Conservation (phyloP, 2,329 filamentous ascomycete genomes). For the Aspergillus fischeri region DNA sequence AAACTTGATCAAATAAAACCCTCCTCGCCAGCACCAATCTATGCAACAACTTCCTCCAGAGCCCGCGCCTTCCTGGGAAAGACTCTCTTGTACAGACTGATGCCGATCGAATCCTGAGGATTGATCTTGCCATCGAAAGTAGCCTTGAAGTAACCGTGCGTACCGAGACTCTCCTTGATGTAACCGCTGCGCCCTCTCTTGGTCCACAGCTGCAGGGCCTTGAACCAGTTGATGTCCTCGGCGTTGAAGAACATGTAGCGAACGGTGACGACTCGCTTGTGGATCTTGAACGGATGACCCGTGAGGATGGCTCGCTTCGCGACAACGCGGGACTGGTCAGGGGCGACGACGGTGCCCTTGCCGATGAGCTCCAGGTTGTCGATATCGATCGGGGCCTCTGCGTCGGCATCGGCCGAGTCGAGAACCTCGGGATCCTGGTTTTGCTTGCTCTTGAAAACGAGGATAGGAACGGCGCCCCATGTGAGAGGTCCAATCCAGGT, state of each 20-base stretch:
- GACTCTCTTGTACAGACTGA: conserved; percentile 82
- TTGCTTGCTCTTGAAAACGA: conserved; percentile 69
- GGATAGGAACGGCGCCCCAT: conserved; percentile 85
- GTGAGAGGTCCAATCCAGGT: conserved; percentile 86
- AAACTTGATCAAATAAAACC: conserved; percentile 1
- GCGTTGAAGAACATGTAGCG: conserved; percentile 99
- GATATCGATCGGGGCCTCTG: conserved; percentile 28
- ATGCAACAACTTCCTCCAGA: conserved; percentile 36
- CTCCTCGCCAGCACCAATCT: not conserved
- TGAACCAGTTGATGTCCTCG: conserved; percentile 96
- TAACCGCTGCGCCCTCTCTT: conserved; percentile 81
- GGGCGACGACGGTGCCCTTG: conserved; percentile 81
- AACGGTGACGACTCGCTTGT: conserved; percentile 94
- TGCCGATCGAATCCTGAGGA: conserved; percentile 87
- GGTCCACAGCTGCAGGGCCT: conserved; percentile 92
- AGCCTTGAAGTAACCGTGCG: conserved; percentile 99
- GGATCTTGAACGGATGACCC: conserved; percentile 96
- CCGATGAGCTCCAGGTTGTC: conserved; percentile 66
- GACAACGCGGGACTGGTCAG: conserved; percentile 70
- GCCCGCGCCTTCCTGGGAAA: conserved; percentile 67
- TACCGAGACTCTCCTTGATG: conserved; percentile 90
- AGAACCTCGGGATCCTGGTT: conserved; percentile 38
- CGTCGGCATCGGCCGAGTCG: conserved; percentile 42
- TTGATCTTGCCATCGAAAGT: conserved; percentile 96
- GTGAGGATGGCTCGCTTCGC: conserved; percentile 93